Evolutionary conservation across 495 filamentous ascomycete species (phyloP), one percentile per base, ranked within the genome.

Genomic region (Podospora pseudoanserina): DNA sequence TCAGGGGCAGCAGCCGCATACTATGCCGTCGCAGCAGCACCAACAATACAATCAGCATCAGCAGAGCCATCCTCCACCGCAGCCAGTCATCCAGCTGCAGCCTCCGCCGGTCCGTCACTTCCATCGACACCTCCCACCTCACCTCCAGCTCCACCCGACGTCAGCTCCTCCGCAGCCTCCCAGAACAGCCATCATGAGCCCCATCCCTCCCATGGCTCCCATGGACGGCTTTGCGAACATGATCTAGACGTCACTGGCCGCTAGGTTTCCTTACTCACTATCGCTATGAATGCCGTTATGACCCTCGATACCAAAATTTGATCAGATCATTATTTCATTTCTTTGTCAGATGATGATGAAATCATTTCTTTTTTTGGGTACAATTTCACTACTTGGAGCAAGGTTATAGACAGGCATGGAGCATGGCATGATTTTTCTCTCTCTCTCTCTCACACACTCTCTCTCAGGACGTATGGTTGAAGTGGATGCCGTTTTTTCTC

Each of bases 191-290:
- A 69, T 79, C 67, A 70, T 66, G 63, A 68, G 59, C 49, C 69
- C 65, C 16, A 55, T 65, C 15, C 57, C 56, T 19, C 39, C 60
- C 7, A 26, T 60, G 19, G n/a, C 23, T 64, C 73, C 69, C 1
- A 64, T 78, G 56, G 77, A 78, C 26, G 74, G 73, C 53, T 71
- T 74, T 27, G 70, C 78, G n/a, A 81, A 81, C 71, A 83, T 83
- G 79, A 81, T 81, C 62, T 83, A 76, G 30, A 16, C 30, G n/a
- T 39, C 15, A 5, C 0, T 28, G 30, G 61, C 6, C 23, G 23
- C 23, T 58, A 19, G n/a, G 55, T 13, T 26, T 58, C 4, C 55
- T 5, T 26, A 58, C 55, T 20, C 55, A 58, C 23, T 20, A 58
- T 26, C 55, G 55, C 23, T 20, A 58, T 67, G 34, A 60, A 60